A percentile compares a stretch with the other conserved stretches of the same genome.
Conservation (phyloP, 257 asterid genomes). For the Capsicum chinense region DNA sequence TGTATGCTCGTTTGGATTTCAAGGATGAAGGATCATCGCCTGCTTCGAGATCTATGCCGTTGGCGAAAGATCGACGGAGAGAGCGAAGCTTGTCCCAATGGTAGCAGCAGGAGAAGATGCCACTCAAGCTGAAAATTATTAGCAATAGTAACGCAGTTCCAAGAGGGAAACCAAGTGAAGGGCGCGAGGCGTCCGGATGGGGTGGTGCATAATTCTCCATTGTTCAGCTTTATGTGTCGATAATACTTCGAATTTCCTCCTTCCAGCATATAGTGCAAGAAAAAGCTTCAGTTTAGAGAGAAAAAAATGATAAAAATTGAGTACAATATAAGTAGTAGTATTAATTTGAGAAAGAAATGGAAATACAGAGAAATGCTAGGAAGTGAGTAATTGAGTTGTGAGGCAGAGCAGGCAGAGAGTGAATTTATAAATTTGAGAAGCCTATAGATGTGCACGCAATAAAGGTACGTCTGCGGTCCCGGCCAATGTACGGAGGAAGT, state of each 20-base stretch:
- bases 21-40: slow-evolving; percentile 42
- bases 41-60: slow-evolving; percentile 43
- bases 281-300: background rate
- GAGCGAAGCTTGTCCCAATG: slow-evolving; percentile 96
- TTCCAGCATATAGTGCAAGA: slow-evolving; percentile 8
- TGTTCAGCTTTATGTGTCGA: background rate
- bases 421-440: slow-evolving; percentile 50
- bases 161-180: slow-evolving; percentile 87
- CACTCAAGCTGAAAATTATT: slow-evolving; percentile 84
- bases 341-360: background rate
- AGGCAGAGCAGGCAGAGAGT: slow-evolving; percentile 6
- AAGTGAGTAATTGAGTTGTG: slow-evolving; percentile 16
- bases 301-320: background rate
- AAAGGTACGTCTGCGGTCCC: slow-evolving; percentile 52
- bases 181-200: slow-evolving; percentile 58
- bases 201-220: slow-evolving; percentile 66
- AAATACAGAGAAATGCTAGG: background rate
- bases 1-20: slow-evolving; percentile 49
- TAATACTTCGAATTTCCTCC: slow-evolving; percentile 14
- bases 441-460: slow-evolving; percentile 37
- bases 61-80: slow-evolving; percentile 50
- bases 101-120: slow-evolving; percentile 88
- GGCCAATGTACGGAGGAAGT: slow-evolving; percentile 60
- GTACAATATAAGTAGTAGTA: background rate
- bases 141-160: slow-evolving; percentile 88